These are phyloP conservation scores for Hypoxylon rickii DNA, from an alignment of 495 filamentous ascomycete genomes.

Conservation along the genomic window DNA sequence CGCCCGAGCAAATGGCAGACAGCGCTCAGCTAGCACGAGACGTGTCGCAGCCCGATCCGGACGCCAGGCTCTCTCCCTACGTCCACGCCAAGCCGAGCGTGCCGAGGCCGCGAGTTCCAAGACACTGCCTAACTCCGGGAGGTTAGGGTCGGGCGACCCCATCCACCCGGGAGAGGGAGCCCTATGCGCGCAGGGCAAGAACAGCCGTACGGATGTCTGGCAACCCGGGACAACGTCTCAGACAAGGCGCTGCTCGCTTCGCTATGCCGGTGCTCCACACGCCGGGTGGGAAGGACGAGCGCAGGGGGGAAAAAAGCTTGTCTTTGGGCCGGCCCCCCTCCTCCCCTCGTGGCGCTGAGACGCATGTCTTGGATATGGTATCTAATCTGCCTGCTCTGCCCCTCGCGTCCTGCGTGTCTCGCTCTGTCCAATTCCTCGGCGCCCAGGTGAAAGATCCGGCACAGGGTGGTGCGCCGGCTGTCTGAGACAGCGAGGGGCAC, in stretches of 20 bases:
- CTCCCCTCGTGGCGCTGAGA: constrained; percentile 1
- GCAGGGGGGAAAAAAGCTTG: constrained; percentile 14
- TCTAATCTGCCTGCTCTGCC: background rate
- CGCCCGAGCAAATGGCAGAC: background rate
- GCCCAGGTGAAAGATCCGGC: no score
- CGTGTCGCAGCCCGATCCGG: constrained; percentile 16
- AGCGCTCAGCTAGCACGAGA: constrained; percentile 15
- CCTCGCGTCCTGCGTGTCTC: no score
- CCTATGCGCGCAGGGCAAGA: background rate
- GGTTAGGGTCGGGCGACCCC: background rate
- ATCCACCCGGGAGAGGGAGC: no score
- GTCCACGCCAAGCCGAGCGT: background rate
- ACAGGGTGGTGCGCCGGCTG: no score
- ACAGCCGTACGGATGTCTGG: constrained; percentile 5
- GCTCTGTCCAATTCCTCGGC: no score
- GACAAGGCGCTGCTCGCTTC: no score
- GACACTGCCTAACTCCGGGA: background rate
- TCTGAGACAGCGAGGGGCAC: no score
- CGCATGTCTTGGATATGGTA: no score
- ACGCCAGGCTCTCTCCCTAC: background rate
- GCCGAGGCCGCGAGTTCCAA: background rate
- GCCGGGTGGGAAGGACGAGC: no score
- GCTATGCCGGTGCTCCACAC: background rate
- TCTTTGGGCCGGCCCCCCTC: background rate
- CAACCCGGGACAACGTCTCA: background rate